These are phyloP conservation scores for Elsinoe arachidis DNA, from an alignment of 2,329 filamentous ascomycete species.

Conservation along the genomic window DNA sequence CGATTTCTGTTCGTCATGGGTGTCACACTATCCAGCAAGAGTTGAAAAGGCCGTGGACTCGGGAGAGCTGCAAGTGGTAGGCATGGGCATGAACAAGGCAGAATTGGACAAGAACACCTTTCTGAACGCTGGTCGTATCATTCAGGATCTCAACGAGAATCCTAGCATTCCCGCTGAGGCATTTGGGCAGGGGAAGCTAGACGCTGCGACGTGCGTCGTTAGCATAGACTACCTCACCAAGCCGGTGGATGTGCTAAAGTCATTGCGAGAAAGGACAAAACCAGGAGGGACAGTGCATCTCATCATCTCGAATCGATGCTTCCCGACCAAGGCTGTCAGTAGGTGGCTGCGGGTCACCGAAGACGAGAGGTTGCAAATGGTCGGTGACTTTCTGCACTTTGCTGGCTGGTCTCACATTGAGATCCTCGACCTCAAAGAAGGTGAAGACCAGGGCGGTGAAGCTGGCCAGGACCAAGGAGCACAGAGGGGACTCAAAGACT, in stretches of 20 bases:
- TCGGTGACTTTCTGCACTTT: conserved; percentile 45
- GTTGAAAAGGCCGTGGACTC: conserved; percentile 26
- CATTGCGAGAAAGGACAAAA: conserved; percentile 33
- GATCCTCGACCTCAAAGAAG: conserved; percentile 39
- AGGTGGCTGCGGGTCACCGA: conserved; percentile 41
- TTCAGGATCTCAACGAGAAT: conserved; percentile 39
- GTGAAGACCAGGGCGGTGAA: conserved; percentile 11
- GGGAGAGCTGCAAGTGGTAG: conserved; percentile 34
- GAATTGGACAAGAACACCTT: conserved; percentile 38
- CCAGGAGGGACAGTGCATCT: conserved; percentile 41
- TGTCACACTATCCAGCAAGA: conserved; percentile 36
- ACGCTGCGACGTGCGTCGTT: conserved; percentile 44
- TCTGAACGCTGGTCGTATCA: conserved; percentile 26
- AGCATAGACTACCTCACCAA: conserved; percentile 44
- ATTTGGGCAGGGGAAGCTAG: conserved; percentile 25
- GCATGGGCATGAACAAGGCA: conserved; percentile 40
- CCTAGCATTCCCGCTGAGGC: conserved; percentile 23
- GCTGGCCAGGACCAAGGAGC: conserved; percentile 5
- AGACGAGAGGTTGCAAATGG: conserved; percentile 39
- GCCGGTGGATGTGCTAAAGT: conserved; percentile 38
- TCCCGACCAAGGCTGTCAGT: conserved; percentile 42
- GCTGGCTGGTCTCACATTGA: conserved; percentile 45
- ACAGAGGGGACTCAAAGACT: conserved; percentile 21
- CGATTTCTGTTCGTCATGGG: conserved; percentile 45
- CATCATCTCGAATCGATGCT: conserved; percentile 44